Evolutionary conservation across 805 yeast genomes (phyloP), one percentile per base, ranked within the genome.

Genomic region (Candida orba): DNA sequence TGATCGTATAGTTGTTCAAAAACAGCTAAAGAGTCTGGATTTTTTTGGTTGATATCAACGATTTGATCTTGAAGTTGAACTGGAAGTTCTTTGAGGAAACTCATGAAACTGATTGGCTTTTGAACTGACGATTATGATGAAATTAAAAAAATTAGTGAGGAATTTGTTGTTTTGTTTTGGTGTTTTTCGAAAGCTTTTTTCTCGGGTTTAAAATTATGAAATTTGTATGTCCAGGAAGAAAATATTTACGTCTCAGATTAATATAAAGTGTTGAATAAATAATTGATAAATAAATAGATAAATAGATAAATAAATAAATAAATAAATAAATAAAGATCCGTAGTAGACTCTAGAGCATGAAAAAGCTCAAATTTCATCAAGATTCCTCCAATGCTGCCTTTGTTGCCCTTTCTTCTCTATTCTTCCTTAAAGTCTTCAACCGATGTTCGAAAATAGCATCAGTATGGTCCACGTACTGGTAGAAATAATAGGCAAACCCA

Each of bases 401-500:
- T 48, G 41, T 47, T 37, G 62, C 67, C 54, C 74, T 66, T 25
- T 68, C 29, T 13, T 27, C 29, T 13, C 29, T 27, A 13, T 27
- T 58, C 36, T 63, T 66, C 33, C 63, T 54, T 37, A 71, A 56
- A 31, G 64, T 62, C 18, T 57, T 53, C 29, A 69, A 52, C 53
- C 75, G 63, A 34, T 53, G 49, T 15, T 67, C 70, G 29, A 69
- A 51, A 29, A 71, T 50, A 27, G 51, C 51, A 43, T 69, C 69
- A 47, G 69, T 69, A 14, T 56, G 55, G 25, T 67, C 71, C 36
- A 61, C 67, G 61, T 69, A 58, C 35, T 56, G 43, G 46, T 66
- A 63, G 50, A 66, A 69, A 4, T 47, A 48, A 45, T 68, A 68
- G 0, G 76, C 76, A 29, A 69, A 41, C 2, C 64, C 72, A 5